Conservation (phyloP, 192 early-diverging fungal species). For the Fimicolochytrium jonesii region DNA sequence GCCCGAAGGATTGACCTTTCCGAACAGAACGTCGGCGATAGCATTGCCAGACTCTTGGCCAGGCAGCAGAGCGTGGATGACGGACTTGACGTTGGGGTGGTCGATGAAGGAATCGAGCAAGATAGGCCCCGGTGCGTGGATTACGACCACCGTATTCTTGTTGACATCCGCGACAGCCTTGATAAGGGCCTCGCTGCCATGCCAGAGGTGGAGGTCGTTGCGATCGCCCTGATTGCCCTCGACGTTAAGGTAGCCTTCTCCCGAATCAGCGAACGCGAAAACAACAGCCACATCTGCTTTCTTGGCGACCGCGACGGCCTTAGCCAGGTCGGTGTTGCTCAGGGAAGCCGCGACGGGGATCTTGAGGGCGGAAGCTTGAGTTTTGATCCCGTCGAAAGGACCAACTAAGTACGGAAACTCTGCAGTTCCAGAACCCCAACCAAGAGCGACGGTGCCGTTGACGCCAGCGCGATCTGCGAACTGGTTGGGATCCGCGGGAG, state of each 20-base stretch:
- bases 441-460: slow-evolving; percentile 40
- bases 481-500: slow-evolving; percentile 19
- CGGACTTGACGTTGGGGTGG: slow-evolving; percentile 58
- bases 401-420: slow-evolving; percentile 46
- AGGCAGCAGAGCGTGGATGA: slow-evolving; percentile 52
- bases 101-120: slow-evolving; percentile 54
- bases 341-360: slow-evolving; percentile 3
- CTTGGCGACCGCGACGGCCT: slow-evolving; percentile 11
- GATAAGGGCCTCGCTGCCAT: slow-evolving; percentile 49
- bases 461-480: slow-evolving; percentile 24
- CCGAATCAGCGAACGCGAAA: slow-evolving; percentile 35
- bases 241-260: slow-evolving; percentile 45
- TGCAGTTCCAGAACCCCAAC: slow-evolving; percentile 51
- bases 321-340: slow-evolving; percentile 18
- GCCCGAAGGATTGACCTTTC: slow-evolving; percentile 61
- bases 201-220: slow-evolving; percentile 51
- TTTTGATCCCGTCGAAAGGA: slow-evolving; percentile 27
- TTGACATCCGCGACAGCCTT: slow-evolving; percentile 47
- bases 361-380: not conserved
- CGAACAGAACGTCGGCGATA: slow-evolving; percentile 65
- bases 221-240: slow-evolving; percentile 59
- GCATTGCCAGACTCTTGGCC: slow-evolving; percentile 67
- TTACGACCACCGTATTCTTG: slow-evolving; percentile 54
- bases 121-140: slow-evolving; percentile 56
- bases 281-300: slow-evolving; percentile 46